Conservation (phyloP, 352 stramenopile genomes). For the Pythium phragmitis region DNA sequence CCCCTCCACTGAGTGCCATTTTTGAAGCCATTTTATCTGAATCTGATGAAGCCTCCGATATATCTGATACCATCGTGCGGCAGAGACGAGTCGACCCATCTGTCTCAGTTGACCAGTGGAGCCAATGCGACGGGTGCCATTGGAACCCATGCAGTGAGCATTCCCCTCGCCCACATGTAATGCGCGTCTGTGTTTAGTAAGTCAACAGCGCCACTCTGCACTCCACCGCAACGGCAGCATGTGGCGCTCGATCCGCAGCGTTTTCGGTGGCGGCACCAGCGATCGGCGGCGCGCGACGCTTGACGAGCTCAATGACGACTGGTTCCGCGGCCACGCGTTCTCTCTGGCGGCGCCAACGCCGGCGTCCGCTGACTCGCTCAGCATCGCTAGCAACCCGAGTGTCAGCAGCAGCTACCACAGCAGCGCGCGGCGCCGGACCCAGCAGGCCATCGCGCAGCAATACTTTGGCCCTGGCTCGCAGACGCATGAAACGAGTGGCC, state of each 20-base stretch:
- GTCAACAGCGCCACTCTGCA: background rate
- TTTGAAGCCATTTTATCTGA: background rate
- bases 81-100: too few relatives aligned
- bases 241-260: conserved; percentile 13
- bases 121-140: too few relatives aligned
- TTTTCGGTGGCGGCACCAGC: conserved; percentile 1
- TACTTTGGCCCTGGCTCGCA: conserved; percentile 28
- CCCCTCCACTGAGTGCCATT: background rate
- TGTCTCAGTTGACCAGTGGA: too few relatives aligned
- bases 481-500: background rate
- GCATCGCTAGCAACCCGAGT: conserved; percentile 45
- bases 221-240: background rate
- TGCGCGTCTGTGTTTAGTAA: background rate
- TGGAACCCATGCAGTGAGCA: too few relatives aligned
- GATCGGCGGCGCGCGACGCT: conserved; percentile 6
- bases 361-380: conserved; percentile 27
- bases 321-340: conserved; percentile 10
- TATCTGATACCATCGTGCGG: background rate
- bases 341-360: conserved; percentile 7
- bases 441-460: conserved; percentile 50
- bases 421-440: conserved; percentile 39
- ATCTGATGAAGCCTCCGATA: background rate
- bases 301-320: conserved; percentile 11
- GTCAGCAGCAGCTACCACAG: conserved; percentile 49
- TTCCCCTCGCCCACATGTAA: background rate